A percentile compares a stretch with the other conserved stretches of the same genome.
Evolutionary conservation across 2,329 filamentous ascomycete genomes (phyloP).

Genomic region (Coniochaeta sp.): DNA sequence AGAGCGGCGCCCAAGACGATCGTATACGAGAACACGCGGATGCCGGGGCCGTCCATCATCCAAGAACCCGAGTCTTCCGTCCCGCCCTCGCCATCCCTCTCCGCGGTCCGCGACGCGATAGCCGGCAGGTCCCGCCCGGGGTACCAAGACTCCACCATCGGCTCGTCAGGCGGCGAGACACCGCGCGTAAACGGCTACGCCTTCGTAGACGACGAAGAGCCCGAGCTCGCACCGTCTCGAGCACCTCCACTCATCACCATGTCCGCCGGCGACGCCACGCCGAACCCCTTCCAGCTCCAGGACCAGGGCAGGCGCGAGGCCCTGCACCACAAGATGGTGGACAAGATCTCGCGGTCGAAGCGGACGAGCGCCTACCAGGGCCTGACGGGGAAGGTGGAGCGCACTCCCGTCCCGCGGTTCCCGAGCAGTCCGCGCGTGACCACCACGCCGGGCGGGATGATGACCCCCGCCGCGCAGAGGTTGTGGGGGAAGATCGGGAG

Average conservation of each 20-base stretch:
- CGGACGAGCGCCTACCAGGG: slow-evolving; percentile 53
- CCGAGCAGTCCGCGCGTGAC: slow-evolving; percentile 57
- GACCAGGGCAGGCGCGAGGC: slow-evolving; percentile 71
- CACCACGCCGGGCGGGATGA: slow-evolving; percentile 34
- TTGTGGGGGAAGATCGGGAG: slow-evolving; percentile 57
- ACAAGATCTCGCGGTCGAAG: slow-evolving; percentile 68
- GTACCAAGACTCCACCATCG: slow-evolving; percentile 52
- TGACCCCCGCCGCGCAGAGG: slow-evolving; percentile 70
- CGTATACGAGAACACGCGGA: slow-evolving; percentile 75
- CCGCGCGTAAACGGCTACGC: slow-evolving; percentile 89
- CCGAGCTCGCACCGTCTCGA: slow-evolving; percentile 31
- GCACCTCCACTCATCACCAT: slow-evolving; percentile 45
- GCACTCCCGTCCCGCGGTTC: slow-evolving; percentile 62
- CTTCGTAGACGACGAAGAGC: slow-evolving; percentile 79
- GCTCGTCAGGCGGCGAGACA: slow-evolving; percentile 59
- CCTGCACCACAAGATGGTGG: slow-evolving; percentile 80
- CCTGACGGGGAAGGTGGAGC: slow-evolving; percentile 50
- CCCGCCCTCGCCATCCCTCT: slow-evolving; percentile 75
- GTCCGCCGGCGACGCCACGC: slow-evolving; percentile 52
- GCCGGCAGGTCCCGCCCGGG: slow-evolving; percentile 59
- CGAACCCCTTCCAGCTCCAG: slow-evolving; percentile 74
- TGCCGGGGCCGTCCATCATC: slow-evolving; percentile 43
- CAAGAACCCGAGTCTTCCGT: slow-evolving; percentile 29
- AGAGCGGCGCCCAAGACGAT: slow-evolving; percentile 71
- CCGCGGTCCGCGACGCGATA: slow-evolving; percentile 77